Percentiles rank a stretch among this genome's conserved stretches.
Evolutionary conservation across 148 eudicot species (phyloP).

Genomic region (Rhododendron henanense): DNA sequence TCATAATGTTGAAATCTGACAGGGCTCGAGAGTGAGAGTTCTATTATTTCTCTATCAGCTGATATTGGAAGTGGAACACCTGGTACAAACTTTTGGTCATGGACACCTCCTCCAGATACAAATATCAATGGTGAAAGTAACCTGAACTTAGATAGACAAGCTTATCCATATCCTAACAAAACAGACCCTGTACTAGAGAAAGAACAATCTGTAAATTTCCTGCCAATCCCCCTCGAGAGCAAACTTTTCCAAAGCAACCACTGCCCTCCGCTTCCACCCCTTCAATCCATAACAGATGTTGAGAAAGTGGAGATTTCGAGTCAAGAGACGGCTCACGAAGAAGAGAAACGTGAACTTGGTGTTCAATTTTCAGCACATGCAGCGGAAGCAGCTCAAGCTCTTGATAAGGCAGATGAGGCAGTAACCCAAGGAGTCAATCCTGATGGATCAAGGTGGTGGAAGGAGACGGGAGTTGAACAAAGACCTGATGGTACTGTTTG

Average conservation of each 20-base stretch:
- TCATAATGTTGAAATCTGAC: conserved; percentile 12
- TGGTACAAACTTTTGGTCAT: conserved; percentile 88
- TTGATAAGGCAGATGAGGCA: conserved; percentile 34
- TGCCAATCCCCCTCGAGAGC: conserved; percentile 68
- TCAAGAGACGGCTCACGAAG: conserved; percentile 29
- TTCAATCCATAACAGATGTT: conserved; percentile 59
- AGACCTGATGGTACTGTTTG: conserved; percentile 78
- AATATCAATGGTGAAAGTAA: conserved; percentile 14
- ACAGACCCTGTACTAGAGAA: conserved; percentile 48
- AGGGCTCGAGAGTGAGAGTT: conserved; percentile 23
- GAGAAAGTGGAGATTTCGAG: conserved; percentile 33
- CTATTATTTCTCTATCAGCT: conserved; percentile 20
- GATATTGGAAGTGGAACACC: conserved; percentile 44
- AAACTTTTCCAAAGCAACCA: conserved; percentile 31
- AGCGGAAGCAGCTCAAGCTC: conserved; percentile 69
- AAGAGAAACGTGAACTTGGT: conserved; percentile 44
- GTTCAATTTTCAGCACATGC: conserved; percentile 61
- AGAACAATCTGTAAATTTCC: conserved; percentile 40
- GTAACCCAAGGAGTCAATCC: conserved; percentile 41
- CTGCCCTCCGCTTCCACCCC: conserved; percentile 57
- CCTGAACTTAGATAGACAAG: conserved; percentile 25
- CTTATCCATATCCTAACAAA: conserved; percentile 25
- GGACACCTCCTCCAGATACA: conserved; percentile 68
- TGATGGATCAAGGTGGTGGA: conserved; percentile 93
- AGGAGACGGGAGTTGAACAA: conserved; percentile 70